Percentiles rank a stretch among this genome's conserved stretches.
These are phyloP conservation scores for Leishmania tropica DNA, from an alignment of 208 protist genomes.

Conservation along the genomic window DNA sequence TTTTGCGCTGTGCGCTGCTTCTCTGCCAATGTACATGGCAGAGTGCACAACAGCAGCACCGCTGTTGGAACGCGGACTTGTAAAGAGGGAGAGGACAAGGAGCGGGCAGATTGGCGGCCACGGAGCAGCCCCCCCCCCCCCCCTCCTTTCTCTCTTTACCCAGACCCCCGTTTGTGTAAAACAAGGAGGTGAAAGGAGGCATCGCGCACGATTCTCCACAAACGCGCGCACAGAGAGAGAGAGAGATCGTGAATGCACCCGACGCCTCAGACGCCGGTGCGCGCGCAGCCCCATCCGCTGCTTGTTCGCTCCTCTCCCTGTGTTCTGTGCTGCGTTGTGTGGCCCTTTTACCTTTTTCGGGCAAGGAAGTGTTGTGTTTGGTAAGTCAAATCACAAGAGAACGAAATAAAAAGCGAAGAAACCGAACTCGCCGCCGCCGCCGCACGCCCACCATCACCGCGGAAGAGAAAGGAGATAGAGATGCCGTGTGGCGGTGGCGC, in stretches of 20 bases:
- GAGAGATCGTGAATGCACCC: not conserved
- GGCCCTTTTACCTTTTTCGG: too few species aligned
- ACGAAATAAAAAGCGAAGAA: slow-evolving; percentile 27
- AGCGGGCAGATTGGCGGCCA: not conserved
- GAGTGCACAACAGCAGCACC: not conserved
- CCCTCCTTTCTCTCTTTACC: not conserved
- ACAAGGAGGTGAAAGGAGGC: too few species aligned
- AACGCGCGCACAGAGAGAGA: not conserved
- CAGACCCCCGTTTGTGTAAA: not conserved
- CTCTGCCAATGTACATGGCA: not conserved
- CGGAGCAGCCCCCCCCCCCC: not conserved
- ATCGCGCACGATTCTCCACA: not conserved
- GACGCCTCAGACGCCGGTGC: not conserved
- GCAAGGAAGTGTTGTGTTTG: not conserved
- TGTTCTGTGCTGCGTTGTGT: not conserved
- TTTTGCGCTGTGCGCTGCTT: not conserved
- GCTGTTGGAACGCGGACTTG: too few species aligned
- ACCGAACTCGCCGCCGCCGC: not conserved
- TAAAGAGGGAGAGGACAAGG: not conserved
- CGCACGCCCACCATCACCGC: not conserved
- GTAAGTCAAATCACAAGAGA: slow-evolving; percentile 20
- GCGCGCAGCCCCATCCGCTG: not conserved
- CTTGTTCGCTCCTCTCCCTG: not conserved
- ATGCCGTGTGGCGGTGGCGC: not conserved
- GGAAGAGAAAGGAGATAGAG: slow-evolving; percentile 1